A percentile compares a stretch with the other conserved stretches of the same genome.
These are phyloP conservation scores for Calonectria pteridis DNA, from an alignment of 2,329 filamentous ascomycete genomes.

Conservation along the genomic window DNA sequence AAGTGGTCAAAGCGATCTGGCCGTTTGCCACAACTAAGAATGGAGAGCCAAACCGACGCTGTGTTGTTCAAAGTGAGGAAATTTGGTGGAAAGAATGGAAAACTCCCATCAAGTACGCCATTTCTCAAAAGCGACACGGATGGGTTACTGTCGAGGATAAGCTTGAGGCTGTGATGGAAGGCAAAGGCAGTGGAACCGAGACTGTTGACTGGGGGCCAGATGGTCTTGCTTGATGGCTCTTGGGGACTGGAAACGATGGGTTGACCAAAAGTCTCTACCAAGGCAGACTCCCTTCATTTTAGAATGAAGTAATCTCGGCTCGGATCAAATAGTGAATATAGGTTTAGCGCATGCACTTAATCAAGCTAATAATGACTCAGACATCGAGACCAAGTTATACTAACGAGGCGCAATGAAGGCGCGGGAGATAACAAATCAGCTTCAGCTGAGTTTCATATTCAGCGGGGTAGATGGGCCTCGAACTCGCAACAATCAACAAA, in stretches of 20 bases:
- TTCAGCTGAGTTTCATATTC: not conserved
- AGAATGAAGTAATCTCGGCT: not conserved
- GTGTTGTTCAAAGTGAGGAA: conserved; percentile 67
- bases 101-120: conserved; percentile 55
- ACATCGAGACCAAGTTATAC: not conserved
- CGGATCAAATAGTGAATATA: not conserved
- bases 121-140: conserved; percentile 56
- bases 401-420: no score
- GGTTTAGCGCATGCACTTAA: not conserved
- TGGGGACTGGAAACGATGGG: not conserved
- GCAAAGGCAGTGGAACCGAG: conserved; percentile 52
- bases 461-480: not conserved
- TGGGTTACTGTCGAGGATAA: conserved; percentile 66
- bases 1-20: conserved; percentile 68
- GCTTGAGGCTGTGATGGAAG: conserved; percentile 66
- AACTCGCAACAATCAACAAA: not conserved
- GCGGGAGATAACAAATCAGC: not conserved
- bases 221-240: not conserved
- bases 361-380: not conserved
- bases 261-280: not conserved
- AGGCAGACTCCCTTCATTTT: no score
- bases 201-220: conserved; percentile 61
- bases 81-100: conserved; percentile 64
- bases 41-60: conserved; percentile 59
- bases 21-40: conserved; percentile 65